Percentiles rank a stretch among this genome's conserved stretches.
Evolutionary conservation across 805 yeast species (phyloP).

Genomic region (Candida nitratophila): DNA sequence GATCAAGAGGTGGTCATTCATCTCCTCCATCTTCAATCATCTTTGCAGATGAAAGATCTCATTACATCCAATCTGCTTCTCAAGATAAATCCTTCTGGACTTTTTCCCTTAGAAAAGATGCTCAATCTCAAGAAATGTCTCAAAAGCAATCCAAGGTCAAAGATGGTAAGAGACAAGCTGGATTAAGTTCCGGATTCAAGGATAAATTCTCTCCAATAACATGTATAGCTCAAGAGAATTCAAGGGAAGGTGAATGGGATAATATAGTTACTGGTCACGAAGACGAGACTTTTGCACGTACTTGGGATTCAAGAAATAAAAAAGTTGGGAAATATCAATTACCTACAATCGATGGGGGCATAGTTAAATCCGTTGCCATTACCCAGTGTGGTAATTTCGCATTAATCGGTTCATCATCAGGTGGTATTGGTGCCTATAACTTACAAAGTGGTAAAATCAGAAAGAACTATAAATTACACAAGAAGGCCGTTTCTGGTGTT

Average conservation of each 20-base stretch:
- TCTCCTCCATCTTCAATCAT: constrained; percentile 73
- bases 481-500: constrained; percentile 79
- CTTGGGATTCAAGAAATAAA: constrained; percentile 80
- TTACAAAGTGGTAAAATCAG: constrained; percentile 86
- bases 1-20: constrained; percentile 97
- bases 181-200: constrained; percentile 43
- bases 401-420: constrained; percentile 79
- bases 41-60: constrained; percentile 73
- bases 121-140: constrained; percentile 90
- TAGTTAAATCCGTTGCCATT: constrained; percentile 67
- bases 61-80: constrained; percentile 80
- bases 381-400: constrained; percentile 96
- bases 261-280: constrained; percentile 85
- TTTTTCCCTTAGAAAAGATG: constrained; percentile 89
- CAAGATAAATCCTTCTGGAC: constrained; percentile 84
- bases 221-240: constrained; percentile 61
- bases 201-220: constrained; percentile 76
- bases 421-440: constrained; percentile 81
- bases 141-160: constrained; percentile 49
- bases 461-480: constrained; percentile 61
- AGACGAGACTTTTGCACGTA: constrained; percentile 75
- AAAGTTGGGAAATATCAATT: constrained; percentile 73
- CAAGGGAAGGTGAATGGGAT: constrained; percentile 89
- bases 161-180: constrained; percentile 46
- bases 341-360: constrained; percentile 68